Conservation (phyloP, 768 basidiomycete species). For the Xerocomellus intermedius region DNA sequence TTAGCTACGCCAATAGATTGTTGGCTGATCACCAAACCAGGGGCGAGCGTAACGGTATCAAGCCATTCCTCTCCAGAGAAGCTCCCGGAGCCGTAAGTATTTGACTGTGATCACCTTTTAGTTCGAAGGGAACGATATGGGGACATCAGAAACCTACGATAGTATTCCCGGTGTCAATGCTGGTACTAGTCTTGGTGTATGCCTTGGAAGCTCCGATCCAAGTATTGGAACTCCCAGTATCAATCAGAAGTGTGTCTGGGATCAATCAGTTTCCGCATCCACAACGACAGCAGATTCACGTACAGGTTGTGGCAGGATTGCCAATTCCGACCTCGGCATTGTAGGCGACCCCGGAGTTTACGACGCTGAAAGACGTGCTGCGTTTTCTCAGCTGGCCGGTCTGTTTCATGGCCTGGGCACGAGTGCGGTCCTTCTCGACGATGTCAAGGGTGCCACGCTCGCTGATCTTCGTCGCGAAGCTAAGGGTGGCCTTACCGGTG, state of each 20-base stretch:
- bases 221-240: slow-evolving; percentile 33
- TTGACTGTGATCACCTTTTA: not conserved
- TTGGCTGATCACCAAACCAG: not conserved
- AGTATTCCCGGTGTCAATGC: slow-evolving; percentile 19
- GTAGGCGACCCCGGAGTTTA: slow-evolving; percentile 27
- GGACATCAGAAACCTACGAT: slow-evolving; percentile 10
- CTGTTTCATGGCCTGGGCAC: slow-evolving; percentile 13
- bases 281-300: not conserved
- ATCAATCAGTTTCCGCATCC: not conserved
- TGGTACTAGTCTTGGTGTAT: slow-evolving; percentile 13
- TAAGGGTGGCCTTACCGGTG: slow-evolving; percentile 9
- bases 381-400: slow-evolving; percentile 3
- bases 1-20: slow-evolving; percentile 40
- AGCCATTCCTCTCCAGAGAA: slow-evolving; percentile 14
- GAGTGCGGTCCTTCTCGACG: slow-evolving; percentile 20
- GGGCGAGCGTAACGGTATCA: slow-evolving; percentile 9
- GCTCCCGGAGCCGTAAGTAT: slow-evolving; percentile 1
- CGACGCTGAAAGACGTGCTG: not conserved
- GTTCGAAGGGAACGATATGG: not conserved
- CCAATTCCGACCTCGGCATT: slow-evolving; percentile 30
- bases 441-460: slow-evolving; percentile 6
- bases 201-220: not conserved
- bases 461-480: slow-evolving; percentile 14
- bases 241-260: slow-evolving; percentile 28
- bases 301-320: slow-evolving; percentile 26